A percentile compares a stretch with the other conserved stretches of the same genome.
Evolutionary conservation across 1,139 yeast genomes (phyloP).

Genomic region (Pneumocystis murina): DNA sequence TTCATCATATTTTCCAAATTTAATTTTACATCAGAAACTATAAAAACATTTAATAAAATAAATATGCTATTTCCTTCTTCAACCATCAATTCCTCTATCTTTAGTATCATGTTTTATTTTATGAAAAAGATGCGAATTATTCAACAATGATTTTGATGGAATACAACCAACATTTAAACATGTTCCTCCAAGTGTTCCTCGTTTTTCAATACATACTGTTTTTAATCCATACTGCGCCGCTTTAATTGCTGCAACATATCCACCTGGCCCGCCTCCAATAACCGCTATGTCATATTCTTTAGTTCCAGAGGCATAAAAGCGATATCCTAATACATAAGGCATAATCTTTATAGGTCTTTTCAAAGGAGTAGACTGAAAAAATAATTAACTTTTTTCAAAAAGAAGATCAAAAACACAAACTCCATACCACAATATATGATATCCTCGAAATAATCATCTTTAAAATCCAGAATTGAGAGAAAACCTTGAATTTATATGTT

Average conservation of each 20-base stretch:
- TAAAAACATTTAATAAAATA: neutral
- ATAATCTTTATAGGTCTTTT: neutral
- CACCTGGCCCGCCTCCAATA: conserved; percentile 99
- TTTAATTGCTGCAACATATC: conserved; percentile 90
- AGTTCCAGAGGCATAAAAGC: conserved; percentile 7
- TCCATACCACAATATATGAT: conserved; percentile 15
- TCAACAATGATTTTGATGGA: conserved; percentile 88
- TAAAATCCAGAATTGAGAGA: neutral
- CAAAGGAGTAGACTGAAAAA: neutral
- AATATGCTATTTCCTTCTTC: neutral
- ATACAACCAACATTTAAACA: conserved; percentile 97
- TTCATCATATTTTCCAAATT: conserved; percentile 71
- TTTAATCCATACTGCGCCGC: conserved; percentile 92
- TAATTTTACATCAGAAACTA: conserved; percentile 46
- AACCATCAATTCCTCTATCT: conserved; percentile 71
- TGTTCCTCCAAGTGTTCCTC: conserved; percentile 95
- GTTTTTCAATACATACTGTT: conserved; percentile 92
- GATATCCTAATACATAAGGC: neutral
- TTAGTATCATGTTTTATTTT: conserved; percentile 73
- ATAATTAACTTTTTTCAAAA: neutral
- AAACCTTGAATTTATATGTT: neutral
- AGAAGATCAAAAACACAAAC: conserved; percentile 3
- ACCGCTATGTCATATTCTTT: conserved; percentile 80
- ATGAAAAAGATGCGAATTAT: conserved; percentile 89
- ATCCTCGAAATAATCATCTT: conserved; percentile 3